Evolutionary conservation across 2,329 filamentous ascomycete genomes (phyloP), one percentile per base, ranked within the genome.

Genomic region (Ophiostoma populinum): DNA sequence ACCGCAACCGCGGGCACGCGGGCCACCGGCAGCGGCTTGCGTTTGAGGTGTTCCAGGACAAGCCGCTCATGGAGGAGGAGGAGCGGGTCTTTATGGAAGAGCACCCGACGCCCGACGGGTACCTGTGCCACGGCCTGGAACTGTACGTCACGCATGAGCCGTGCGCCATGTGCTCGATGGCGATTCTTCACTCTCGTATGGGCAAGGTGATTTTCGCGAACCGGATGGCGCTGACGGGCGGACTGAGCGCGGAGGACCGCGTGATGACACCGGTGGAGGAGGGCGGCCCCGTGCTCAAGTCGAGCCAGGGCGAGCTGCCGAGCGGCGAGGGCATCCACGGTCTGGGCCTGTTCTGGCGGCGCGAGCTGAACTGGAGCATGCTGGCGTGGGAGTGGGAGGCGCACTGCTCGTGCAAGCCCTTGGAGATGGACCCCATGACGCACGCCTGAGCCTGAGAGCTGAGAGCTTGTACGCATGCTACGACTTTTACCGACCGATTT

Each of bases 121-220:
- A 98, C 53, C 72, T 98, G 15, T 95, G 87, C 57, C 83, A 92
- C 45, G 81, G 83, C 36, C 67, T 98, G 20, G 87, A 95, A 55
- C 70, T 98, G 38, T 95, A 94, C 57, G 65, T 92, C 41, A 93
- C 86, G 2, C 86, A 95, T 50, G 90, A 98, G 57, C 90, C 90
- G 5, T 98, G 90, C 52, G 70, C 92, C 40, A 92, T 92, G 70
- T 98, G 90, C 57, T 83, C 80, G 24, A 95, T 95, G 90, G 90
- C 82, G 2, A 79, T 95, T 46, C 65, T 95, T 16, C 86, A 95
- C 52, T 94, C 87, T 7, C 73, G 90, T 34, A 93, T 98, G 65
- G 76, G 81, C 29, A 75, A 79, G 35, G 80, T 86, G 34, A 67
- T 92, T 25, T 92, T 93, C 55, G 73, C 71, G 43, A 66, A 75